Percentiles rank a stretch among this genome's conserved stretches.
Evolutionary conservation across 345 rosid species (phyloP).

Genomic region (Eutrema japonicum): DNA sequence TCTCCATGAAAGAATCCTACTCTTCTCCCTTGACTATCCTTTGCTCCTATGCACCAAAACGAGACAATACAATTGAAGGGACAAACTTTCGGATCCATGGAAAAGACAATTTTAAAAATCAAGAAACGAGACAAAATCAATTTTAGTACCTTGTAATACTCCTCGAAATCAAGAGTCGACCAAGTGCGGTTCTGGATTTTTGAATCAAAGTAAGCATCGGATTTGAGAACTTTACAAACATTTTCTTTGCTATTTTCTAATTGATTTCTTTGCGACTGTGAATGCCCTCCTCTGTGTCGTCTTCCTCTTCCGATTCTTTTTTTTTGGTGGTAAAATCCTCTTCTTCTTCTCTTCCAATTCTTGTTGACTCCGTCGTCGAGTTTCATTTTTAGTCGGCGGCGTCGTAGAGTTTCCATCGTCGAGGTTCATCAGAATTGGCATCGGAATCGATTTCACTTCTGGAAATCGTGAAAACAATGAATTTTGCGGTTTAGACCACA

Average conservation of each 20-base stretch:
- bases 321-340: too few relatives aligned
- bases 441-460: too few relatives aligned
- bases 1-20: slow-evolving; percentile 73
- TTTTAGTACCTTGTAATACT: slow-evolving; percentile 76
- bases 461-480: too few relatives aligned
- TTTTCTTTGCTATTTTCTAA: slow-evolving; percentile 65
- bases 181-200: slow-evolving; percentile 47
- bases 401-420: neutral
- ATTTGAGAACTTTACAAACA: slow-evolving; percentile 41
- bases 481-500: too few relatives aligned
- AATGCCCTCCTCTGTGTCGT: slow-evolving; percentile 55
- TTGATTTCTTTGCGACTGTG: slow-evolving; percentile 59
- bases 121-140: too few relatives aligned
- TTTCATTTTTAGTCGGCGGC: slow-evolving; percentile 33
- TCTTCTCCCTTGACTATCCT: slow-evolving; percentile 70
- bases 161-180: slow-evolving; percentile 74
- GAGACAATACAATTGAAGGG: neutral
- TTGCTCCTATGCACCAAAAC: slow-evolving; percentile 63
- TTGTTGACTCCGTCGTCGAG: slow-evolving; percentile 24
- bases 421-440: too few relatives aligned
- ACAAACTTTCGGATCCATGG: neutral
- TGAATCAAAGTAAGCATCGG: slow-evolving; percentile 53
- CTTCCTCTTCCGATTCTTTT: slow-evolving; percentile 49
- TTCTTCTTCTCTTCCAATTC: slow-evolving; percentile 36
- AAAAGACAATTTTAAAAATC: neutral